These are phyloP conservation scores for Thermoascus crustaceus DNA, from an alignment of 2,329 filamentous ascomycete species.

Conservation along the genomic window DNA sequence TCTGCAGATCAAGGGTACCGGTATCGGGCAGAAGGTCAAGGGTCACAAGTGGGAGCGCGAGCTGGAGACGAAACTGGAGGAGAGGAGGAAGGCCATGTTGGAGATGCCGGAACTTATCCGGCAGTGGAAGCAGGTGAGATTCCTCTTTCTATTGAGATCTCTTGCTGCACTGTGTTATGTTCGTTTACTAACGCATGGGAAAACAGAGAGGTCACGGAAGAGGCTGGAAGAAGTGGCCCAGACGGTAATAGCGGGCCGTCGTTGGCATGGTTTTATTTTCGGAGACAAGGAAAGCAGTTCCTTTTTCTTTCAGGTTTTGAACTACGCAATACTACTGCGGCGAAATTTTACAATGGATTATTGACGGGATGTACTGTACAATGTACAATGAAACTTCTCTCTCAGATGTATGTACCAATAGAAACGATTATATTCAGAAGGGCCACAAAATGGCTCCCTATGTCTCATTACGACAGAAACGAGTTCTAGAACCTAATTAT, in stretches of 20 bases:
- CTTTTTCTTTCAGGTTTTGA: constrained; percentile 1
- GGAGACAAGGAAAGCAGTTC: not conserved
- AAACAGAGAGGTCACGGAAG: constrained; percentile 59
- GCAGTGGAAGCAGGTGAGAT: constrained; percentile 80
- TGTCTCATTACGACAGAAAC: too few relatives aligned
- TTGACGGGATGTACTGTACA: too few relatives aligned
- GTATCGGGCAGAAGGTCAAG: constrained; percentile 88
- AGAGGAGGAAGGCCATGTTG: constrained; percentile 84
- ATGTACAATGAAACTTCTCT: not conserved
- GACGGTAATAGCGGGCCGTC: constrained; percentile 24
- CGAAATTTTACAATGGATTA: constrained; percentile 2
- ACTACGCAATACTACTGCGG: not conserved
- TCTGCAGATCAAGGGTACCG: constrained; percentile 81
- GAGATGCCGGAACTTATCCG: constrained; percentile 88
- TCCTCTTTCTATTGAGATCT: not conserved
- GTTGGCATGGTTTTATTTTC: constrained; percentile 1
- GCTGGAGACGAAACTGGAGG: constrained; percentile 73
- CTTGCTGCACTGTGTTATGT: constrained; percentile 2
- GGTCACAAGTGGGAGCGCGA: constrained; percentile 88
- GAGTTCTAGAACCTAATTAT: too few relatives aligned
- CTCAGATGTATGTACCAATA: constrained; percentile 1
- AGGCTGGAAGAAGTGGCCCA: constrained; percentile 69
- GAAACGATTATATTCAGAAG: too few relatives aligned
- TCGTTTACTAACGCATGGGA: too few relatives aligned
- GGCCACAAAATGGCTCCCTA: too few relatives aligned